These are phyloP conservation scores for Gossypium mustelinum DNA, from an alignment of 345 rosid genomes.

Conservation along the genomic window DNA sequence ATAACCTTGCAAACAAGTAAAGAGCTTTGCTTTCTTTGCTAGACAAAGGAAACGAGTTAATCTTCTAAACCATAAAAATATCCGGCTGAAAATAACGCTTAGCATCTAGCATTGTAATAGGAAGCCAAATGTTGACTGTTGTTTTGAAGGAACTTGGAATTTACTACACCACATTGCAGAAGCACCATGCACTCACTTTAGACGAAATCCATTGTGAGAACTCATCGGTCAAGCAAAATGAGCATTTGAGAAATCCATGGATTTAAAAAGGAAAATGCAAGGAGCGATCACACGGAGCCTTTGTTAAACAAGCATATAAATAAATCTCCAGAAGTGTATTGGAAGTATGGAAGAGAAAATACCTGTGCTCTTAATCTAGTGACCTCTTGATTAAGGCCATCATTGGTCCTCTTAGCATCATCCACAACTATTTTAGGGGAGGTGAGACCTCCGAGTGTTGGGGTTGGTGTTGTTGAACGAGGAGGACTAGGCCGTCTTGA, in stretches of 20 bases:
- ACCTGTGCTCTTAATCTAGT: slow-evolving; percentile 89
- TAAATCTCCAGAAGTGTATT: slow-evolving; percentile 2
- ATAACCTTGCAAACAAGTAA: slow-evolving; percentile 5
- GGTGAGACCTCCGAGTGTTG: slow-evolving; percentile 82
- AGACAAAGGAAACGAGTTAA: not conserved
- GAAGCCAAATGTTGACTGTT: not conserved
- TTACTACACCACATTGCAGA: not conserved
- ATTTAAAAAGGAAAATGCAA: not conserved
- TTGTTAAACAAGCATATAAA: not conserved
- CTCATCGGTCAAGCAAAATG: not conserved
- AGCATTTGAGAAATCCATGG: not conserved
- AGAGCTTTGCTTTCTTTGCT: not conserved
- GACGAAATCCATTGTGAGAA: not conserved
- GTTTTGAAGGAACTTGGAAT: not conserved
- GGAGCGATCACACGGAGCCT: not conserved
- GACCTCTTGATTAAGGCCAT: slow-evolving; percentile 81
- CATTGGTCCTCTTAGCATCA: slow-evolving; percentile 74
- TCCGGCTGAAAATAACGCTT: not conserved
- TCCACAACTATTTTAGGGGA: slow-evolving; percentile 71
- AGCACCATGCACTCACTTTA: not conserved
- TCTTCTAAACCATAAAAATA: not conserved
- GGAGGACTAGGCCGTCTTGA: slow-evolving; percentile 95
- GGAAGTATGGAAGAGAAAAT: slow-evolving; percentile 10
- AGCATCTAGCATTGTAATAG: not conserved
- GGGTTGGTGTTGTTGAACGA: slow-evolving; percentile 96